Base-by-base conservation (phyloP, 345 rosid species). In the Eucalyptus leucophloia region DNA sequence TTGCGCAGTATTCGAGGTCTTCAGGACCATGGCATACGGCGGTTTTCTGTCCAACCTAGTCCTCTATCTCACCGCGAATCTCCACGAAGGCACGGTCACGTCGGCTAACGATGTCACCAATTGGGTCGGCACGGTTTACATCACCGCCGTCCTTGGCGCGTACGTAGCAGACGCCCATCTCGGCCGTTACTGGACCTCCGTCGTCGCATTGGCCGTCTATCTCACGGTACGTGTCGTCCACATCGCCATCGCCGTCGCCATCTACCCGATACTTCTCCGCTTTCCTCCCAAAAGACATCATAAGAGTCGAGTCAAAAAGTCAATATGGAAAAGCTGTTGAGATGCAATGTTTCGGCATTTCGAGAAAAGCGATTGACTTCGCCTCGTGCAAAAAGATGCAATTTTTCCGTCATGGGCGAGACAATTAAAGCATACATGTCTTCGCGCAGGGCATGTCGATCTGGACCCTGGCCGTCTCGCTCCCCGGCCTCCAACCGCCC, bases 81-180 rank as follows among this genome's bases (percentile, higher is more conserved):
- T 98, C 87, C 97, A 92, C 40, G 93, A 98, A 91, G 98, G 97
- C 16, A 97, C 98, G 0, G 99, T 97, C 47, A 90, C 88, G 89
- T 98, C 99, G 6, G 90, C 98, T 45, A 97, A 98, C 44, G 95
- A 95, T 62, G 99, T 98, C 53, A 98, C 99, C 89, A 95, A 96
- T 88, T 98, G 98, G 97, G 97, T 95, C 5, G 99, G 99, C 62
- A 96, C 99, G 49, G 91, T 90, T 56, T 97, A 96, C 96, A 90
- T 97, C 91, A 95, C 99, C 51, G 98, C 99, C 0, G 89, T 97
- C 88, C 89, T 97, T 49, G 99, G 97, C 13, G 97, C 96, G 19
- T 98, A 98, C 47, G 91, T 98, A 2, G 99, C 98, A 0, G 99
- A 98, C 44, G 97, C 99, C 67, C 93, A 93, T 90, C 95, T 97